Evolutionary conservation across 1,139 yeast genomes (phyloP), one percentile per base, ranked within the genome.

Genomic region (Blastobotrys illinoisensis): DNA sequence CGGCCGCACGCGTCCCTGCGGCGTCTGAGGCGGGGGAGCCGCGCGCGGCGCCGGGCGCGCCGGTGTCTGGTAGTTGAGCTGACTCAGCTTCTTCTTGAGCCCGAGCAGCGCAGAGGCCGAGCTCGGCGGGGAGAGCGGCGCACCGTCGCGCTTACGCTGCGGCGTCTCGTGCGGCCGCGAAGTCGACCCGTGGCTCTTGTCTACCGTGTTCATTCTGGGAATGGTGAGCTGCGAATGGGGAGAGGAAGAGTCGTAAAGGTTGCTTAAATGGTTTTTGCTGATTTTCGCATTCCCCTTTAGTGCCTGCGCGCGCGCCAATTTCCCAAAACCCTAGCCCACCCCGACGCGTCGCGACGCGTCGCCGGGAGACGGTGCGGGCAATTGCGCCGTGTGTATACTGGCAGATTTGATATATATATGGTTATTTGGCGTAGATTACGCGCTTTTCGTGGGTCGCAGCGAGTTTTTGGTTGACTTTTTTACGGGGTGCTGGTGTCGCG

Each of bases 1-100:
- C 32, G 32, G 32, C 11, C 32, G 32, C 32, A 28, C 47, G 47
- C 18, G 24, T 9, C 13, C 13, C 26, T 14, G 19, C 20, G 18
- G 48, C 19, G n/a, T 32, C 23, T 13, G 14, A n/a, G 32, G 14
- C 20, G 26, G 44, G 19, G 44, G 18, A 21, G 26, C 26, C 40
- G 36, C 48, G 7, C n/a, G 36, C 16, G 49, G 49, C 14, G 47
- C 23, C 23, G 49, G n/a, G n/a, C 47, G 26, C n/a, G 14, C 51
- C 18, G 43, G 47, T 14, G 50, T 40, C 44, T 48, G 40, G 23
- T 21, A 40, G 14, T 23, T 26, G 32, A 26, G 32, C 32, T 26
- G 32, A 11, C 32, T 9, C 11, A 26, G 32, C 32, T 26, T 26
- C 32, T 26, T 26, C 11, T 26, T 26, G 32, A 26, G 32, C 13